These are phyloP conservation scores for Sugiyamaella xylanicola DNA, from an alignment of 1,139 yeast genomes.

Conservation along the genomic window DNA sequence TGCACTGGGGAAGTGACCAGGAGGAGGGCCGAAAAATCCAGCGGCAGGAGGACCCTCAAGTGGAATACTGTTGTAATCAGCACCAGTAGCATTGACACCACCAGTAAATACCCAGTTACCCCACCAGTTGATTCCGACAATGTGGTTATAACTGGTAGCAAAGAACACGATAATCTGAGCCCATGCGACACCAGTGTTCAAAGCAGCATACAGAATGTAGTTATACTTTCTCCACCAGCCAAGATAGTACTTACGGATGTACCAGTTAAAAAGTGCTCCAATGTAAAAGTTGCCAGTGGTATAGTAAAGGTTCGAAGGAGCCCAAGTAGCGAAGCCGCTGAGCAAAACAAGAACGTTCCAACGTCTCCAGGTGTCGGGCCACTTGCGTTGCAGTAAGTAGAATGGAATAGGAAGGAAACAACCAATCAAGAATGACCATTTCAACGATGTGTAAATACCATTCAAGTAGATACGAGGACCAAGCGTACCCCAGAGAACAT, in stretches of 20 bases:
- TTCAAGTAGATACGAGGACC: slow-evolving; percentile 60
- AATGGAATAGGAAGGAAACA: slow-evolving; percentile 48
- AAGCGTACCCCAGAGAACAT: slow-evolving; percentile 47
- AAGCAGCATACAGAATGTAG: slow-evolving; percentile 56
- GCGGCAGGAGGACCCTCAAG: slow-evolving; percentile 46
- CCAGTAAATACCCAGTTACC: slow-evolving; percentile 51
- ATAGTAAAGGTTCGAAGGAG: slow-evolving; percentile 57
- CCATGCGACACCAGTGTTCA: slow-evolving; percentile 54
- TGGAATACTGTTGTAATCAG: slow-evolving; percentile 43
- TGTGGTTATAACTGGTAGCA: slow-evolving; percentile 52
- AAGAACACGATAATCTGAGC: slow-evolving; percentile 51
- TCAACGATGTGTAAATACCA: slow-evolving; percentile 45
- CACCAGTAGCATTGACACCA: slow-evolving; percentile 46
- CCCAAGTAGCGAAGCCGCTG: slow-evolving; percentile 43
- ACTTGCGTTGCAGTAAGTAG: slow-evolving; percentile 42
- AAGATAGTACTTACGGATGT: slow-evolving; percentile 51
- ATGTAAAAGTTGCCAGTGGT: slow-evolving; percentile 53
- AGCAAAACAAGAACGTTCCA: slow-evolving; percentile 18
- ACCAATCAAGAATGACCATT: slow-evolving; percentile 45
- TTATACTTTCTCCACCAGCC: slow-evolving; percentile 54
- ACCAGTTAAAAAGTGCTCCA: slow-evolving; percentile 55
- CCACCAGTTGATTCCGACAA: slow-evolving; percentile 56
- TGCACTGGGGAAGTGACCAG: slow-evolving; percentile 40
- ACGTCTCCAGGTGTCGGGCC: slow-evolving; percentile 44
- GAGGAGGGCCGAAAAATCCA: slow-evolving; percentile 47